A percentile compares a stretch with the other conserved stretches of the same genome.
Evolutionary conservation across 2,329 filamentous ascomycete genomes (phyloP).

Genomic region (Blastomyces parvus): DNA sequence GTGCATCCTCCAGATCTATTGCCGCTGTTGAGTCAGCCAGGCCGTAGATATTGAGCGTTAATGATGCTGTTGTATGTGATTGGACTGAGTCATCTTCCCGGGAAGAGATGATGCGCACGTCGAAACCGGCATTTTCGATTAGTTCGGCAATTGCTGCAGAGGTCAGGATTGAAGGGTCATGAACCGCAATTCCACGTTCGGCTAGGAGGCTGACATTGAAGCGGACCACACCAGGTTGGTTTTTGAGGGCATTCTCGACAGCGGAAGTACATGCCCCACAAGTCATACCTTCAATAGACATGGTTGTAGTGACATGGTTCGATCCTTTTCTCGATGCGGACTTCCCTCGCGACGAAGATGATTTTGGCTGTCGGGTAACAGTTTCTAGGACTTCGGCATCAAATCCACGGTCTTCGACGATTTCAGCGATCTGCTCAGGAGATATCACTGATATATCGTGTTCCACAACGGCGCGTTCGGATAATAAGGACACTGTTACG

Average conservation of each 20-base stretch:
- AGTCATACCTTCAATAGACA: conserved; percentile 93
- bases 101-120: conserved; percentile 71
- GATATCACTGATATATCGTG: conserved; percentile 55
- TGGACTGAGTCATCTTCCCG: conserved; percentile 50
- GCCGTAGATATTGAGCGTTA: conserved; percentile 80
- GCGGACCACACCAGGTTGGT: conserved; percentile 65
- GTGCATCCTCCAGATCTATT: conserved; percentile 56
- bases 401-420: conserved; percentile 44
- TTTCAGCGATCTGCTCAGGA: conserved; percentile 40
- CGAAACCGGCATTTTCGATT: conserved; percentile 86
- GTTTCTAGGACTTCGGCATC: conserved; percentile 50
- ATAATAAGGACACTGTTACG: conserved; percentile 74
- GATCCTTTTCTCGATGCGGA: conserved; percentile 25
- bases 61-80: conserved; percentile 48
- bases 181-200: conserved; percentile 79
- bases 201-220: conserved; percentile 95
- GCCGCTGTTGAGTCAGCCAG: conserved; percentile 63
- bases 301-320: conserved; percentile 59
- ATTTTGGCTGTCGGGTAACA: conserved; percentile 45
- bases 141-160: conserved; percentile 67
- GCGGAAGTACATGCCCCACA: conserved; percentile 94
- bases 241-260: conserved; percentile 71
- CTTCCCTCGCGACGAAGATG: conserved; percentile 29
- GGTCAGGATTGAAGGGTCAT: conserved; percentile 62
- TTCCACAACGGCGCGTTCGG: conserved; percentile 75